These are phyloP conservation scores for Trichoderma gracile DNA, from an alignment of 2,329 filamentous ascomycete species.

Conservation along the genomic window DNA sequence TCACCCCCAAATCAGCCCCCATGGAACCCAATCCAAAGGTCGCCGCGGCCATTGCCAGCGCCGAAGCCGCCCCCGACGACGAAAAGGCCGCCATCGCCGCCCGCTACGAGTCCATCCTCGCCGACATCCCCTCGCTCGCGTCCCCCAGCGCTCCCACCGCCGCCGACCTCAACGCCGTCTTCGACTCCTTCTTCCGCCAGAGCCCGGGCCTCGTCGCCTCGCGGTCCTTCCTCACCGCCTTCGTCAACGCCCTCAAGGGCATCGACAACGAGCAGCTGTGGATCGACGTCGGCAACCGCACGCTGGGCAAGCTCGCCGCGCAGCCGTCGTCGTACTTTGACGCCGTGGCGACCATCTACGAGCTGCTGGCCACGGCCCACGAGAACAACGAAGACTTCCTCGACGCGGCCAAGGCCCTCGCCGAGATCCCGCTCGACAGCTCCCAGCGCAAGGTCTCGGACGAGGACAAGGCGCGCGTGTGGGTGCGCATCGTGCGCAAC, in stretches of 20 bases:
- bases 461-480: constrained; percentile 78
- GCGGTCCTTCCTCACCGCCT: constrained; percentile 66
- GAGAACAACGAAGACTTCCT: constrained; percentile 80
- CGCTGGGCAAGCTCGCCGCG: constrained; percentile 65
- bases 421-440: constrained; percentile 83
- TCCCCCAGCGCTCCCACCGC: constrained; percentile 41
- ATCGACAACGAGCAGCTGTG: constrained; percentile 65
- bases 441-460: constrained; percentile 82
- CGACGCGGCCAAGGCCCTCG: constrained; percentile 73
- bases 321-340: constrained; percentile 74
- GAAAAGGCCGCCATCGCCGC: constrained; percentile 37
- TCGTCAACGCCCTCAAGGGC: constrained; percentile 63
- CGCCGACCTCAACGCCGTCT: constrained; percentile 66
- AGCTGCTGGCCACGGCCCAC: constrained; percentile 79
- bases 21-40: constrained; percentile 47
- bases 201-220: constrained; percentile 74
- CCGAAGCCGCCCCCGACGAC: constrained; percentile 42
- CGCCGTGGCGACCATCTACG: constrained; percentile 75
- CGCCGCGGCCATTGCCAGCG: constrained; percentile 46
- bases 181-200: constrained; percentile 67
- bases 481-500: constrained; percentile 92
- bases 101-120: constrained; percentile 50
- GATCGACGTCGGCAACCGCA: constrained; percentile 73
- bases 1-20: constrained; percentile 39
- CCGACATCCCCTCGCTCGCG: constrained; percentile 45